Base-by-base conservation (phyloP, 177 flowering plant species). In the Vitis hybrid region DNA sequence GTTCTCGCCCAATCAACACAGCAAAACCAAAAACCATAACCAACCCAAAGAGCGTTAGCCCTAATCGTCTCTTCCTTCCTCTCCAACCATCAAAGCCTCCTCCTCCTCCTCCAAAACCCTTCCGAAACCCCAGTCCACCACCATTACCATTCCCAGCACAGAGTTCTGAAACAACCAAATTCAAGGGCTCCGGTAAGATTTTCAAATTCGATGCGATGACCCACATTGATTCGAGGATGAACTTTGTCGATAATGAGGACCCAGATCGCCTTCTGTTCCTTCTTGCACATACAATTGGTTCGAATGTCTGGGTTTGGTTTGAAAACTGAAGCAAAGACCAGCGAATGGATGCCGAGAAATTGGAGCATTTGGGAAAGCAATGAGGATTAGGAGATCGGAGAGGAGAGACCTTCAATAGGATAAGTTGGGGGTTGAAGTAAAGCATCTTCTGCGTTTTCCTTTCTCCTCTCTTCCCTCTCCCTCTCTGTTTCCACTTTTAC, bases 111-210 rank as follows among this genome's bases (percentile, higher is more conserved):
- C 82, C 80, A 44, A 73, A 67, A 15, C 79, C 74, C 44, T 65
- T 75, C 65, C 74, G 65, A 12, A 65, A 67, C 75, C 87, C 76
- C 3, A 19, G 57, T 11, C 84, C 84, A 0, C 79, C 80, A 28
- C 89, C 84, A 2, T 69, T 75, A 2, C 82, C 79, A 56, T 66
- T 77, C 6, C 79, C 81, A 3, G 82, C 81, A 2, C 75, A 70
- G 9, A 83, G 69, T 72, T 85, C 87, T 61, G 56, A 75, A 33
- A 82, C 22, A 7, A 87, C 70, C 17, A 72, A 55, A 71, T 84
- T 78, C 53, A 84, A 62, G 12, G 89, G 89, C 53, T 71, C 82
- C 0, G 91, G 91, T 56, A 85, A 44, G 15, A 85, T 49, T 74
- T 73, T 78, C 65, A 80, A 65, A 59, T 77, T 78, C 4, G 84